These are phyloP conservation scores for Papiliotrema laurentii DNA, from an alignment of 1,284 basidiomycete genomes.

Conservation along the genomic window DNA sequence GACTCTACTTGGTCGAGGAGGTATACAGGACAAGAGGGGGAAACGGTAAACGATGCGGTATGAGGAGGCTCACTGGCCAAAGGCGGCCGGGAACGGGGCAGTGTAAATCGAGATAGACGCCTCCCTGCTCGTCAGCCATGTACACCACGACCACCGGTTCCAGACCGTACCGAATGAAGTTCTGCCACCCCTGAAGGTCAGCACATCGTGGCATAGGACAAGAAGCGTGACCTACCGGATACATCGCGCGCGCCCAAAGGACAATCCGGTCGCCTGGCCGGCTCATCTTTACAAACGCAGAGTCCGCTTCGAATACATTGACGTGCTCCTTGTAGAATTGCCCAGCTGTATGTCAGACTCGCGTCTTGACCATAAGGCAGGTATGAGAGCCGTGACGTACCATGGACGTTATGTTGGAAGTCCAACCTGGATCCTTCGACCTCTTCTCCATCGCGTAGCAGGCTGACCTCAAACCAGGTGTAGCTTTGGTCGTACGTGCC, in stretches of 20 bases:
- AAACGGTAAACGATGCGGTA: neutral
- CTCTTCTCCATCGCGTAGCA: constrained; percentile 32
- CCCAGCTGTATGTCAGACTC: constrained; percentile 22
- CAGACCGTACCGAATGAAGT: constrained; percentile 21
- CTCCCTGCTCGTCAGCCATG: neutral
- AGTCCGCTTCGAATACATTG: constrained; percentile 16
- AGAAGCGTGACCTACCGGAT: constrained; percentile 23
- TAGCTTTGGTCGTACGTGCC: constrained; percentile 35
- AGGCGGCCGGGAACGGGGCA: constrained; percentile 1
- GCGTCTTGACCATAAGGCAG: neutral
- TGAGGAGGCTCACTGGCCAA: neutral
- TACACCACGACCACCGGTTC: neutral
- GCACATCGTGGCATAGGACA: neutral
- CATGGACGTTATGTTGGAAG: constrained; percentile 39
- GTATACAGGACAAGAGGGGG: neutral
- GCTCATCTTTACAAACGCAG: constrained; percentile 22
- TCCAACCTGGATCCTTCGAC: constrained; percentile 22
- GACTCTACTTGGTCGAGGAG: too few relatives aligned
- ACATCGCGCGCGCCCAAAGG: constrained; percentile 37
- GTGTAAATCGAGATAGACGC: neutral
- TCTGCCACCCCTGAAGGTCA: constrained; percentile 31
- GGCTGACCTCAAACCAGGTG: constrained; percentile 40
- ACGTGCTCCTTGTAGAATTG: constrained; percentile 36
- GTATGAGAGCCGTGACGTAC: constrained; percentile 13
- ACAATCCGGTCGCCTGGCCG: constrained; percentile 34